phyloP scores from a whole-genome alignment of 306 rosid genomes.

The Pterocarpus macrocarpus region DNA sequence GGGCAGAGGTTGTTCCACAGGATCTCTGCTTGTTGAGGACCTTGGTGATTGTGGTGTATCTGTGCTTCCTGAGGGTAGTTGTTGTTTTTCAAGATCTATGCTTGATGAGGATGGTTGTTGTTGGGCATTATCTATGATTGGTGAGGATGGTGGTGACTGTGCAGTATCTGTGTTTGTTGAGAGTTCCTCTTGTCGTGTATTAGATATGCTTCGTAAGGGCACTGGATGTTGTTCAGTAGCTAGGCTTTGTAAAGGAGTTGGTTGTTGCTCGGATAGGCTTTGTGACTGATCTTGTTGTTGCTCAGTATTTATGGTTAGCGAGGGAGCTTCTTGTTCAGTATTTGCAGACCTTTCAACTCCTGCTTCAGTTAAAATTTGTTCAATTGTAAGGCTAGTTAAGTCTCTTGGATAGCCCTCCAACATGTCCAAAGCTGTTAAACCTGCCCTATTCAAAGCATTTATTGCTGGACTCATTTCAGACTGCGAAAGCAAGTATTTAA shows the following conservation, averaged over 20 bases:
- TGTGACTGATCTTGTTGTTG: no score
- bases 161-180: no score
- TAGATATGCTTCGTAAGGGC: no score
- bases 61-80: no score
- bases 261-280: no score
- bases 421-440: constrained; percentile 27
- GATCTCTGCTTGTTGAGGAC: background rate
- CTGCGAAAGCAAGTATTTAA: constrained; percentile 44
- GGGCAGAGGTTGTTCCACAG: no score
- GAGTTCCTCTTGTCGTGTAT: no score
- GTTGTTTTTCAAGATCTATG: no score
- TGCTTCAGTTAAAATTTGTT: constrained; percentile 31
- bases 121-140: background rate
- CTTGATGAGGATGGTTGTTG: background rate
- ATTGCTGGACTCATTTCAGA: constrained; percentile 31
- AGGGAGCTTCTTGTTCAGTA: background rate
- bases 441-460: background rate
- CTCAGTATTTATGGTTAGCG: no score
- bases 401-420: background rate
- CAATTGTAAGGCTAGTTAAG: constrained; percentile 15
- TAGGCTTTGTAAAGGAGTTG: no score
- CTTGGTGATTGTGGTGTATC: no score
- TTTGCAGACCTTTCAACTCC: constrained; percentile 15
- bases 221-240: no score
- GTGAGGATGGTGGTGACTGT: background rate